Base-by-base conservation (phyloP, 163 green algal species). In the Chlorella variabilis region DNA sequence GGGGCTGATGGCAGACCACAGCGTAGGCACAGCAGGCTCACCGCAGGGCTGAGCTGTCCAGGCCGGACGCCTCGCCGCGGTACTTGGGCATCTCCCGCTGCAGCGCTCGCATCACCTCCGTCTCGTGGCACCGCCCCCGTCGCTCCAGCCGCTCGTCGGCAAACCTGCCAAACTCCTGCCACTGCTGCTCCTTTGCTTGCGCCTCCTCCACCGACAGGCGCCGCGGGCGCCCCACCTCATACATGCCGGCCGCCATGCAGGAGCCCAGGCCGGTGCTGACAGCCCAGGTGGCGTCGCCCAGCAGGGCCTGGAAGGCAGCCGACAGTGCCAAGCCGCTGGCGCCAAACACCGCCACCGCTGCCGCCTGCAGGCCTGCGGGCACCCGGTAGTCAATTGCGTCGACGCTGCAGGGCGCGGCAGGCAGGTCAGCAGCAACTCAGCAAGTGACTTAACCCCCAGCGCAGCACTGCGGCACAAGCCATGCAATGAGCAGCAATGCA, bases 81-180 rank as follows among this genome's bases (percentile, higher is more conserved):
- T 48, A 21, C 94, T 63, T 25, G 75, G 81, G 36, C 93, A 87
- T 4, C 77, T 75, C 65, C 27, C 77, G 56, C 89, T 84, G 66
- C 93, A 95, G 38, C 83, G 75, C 18, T 66, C 71, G 27, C 61
- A 82, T 27, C 66, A 67, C 45, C 42, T 69, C 7, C 85, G 71
- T 91, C 82, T 96, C 91, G 67, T 96, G 92, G 84, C 90, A 94
- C 38, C 89, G 80, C 8, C 93, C 93, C 8, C 56, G 69, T 0
- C 84, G 87, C 78, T 90, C 82, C 42, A 97, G 85, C 27, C 76
- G 65, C 61, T 68, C 69, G 27, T 93, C 71, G 11, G 93, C 93
- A 83, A 93, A 97, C 1, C 18, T 18, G 23, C 81, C 85, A 81
- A 97, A 97, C 20, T 95, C 91, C 62, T 90, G 88, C 89, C 89